A percentile compares a stretch with the other conserved stretches of the same genome.
phyloP scores from a whole-genome alignment of 805 yeast genomes.

The Sungouiozyma intestinalis region DNA sequence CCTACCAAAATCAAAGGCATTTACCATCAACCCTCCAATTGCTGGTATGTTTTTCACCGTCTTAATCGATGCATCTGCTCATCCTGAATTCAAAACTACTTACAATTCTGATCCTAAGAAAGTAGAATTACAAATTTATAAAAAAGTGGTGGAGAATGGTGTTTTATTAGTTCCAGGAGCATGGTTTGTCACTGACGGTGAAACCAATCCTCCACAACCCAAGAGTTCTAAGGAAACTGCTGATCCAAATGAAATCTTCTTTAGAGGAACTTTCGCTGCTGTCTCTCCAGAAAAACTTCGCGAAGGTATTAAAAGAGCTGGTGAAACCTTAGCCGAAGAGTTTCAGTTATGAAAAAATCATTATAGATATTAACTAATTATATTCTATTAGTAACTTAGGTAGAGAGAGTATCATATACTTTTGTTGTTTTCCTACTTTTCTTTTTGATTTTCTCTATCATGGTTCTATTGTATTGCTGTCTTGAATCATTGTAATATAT shows the following conservation, averaged over 20 bases:
- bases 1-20: slow-evolving; percentile 28
- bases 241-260: slow-evolving; percentile 45
- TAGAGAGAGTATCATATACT: background rate
- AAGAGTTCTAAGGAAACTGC: slow-evolving; percentile 32
- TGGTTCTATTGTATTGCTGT: too few species aligned
- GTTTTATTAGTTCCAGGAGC: slow-evolving; percentile 73
- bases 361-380: background rate
- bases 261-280: slow-evolving; percentile 85
- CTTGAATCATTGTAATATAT: too few species aligned
- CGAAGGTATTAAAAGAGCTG: slow-evolving; percentile 56
- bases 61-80: slow-evolving; percentile 63
- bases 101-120: slow-evolving; percentile 47
- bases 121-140: slow-evolving; percentile 56
- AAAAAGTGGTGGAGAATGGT: slow-evolving; percentile 48
- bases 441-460: too few species aligned
- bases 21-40: slow-evolving; percentile 46
- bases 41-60: slow-evolving; percentile 87
- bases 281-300: slow-evolving; percentile 58
- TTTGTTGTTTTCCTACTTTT: background rate
- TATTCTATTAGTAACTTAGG: background rate
- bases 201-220: slow-evolving; percentile 50
- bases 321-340: slow-evolving; percentile 50
- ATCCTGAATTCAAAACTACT: slow-evolving; percentile 59
- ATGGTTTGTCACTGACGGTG: slow-evolving; percentile 58
- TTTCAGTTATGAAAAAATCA: slow-evolving; percentile 24